A percentile compares a stretch with the other conserved stretches of the same genome.
Evolutionary conservation across 2,329 filamentous ascomycete genomes (phyloP).

Genomic region (Xylaria sp.): DNA sequence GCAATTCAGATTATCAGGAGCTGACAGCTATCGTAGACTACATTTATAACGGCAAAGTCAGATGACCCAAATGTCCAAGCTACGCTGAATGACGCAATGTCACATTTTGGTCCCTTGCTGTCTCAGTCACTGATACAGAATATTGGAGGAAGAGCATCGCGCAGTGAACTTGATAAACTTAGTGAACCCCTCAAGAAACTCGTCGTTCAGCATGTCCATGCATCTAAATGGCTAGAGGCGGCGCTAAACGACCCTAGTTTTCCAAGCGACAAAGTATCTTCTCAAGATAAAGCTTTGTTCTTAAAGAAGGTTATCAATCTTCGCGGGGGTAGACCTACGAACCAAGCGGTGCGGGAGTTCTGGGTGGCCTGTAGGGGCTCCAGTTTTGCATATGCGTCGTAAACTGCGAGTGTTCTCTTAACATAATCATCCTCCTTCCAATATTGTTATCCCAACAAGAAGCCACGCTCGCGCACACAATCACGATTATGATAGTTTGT

Average conservation of each 20-base stretch:
- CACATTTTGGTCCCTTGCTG: constrained; percentile 70
- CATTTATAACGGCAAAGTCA: constrained; percentile 61
- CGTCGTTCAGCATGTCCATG: constrained; percentile 63
- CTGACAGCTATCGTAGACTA: constrained; percentile 54
- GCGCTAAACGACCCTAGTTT: constrained; percentile 67
- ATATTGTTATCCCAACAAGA: not conserved
- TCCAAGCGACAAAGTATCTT: constrained; percentile 67
- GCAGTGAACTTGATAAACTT: constrained; percentile 77
- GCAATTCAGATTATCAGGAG: constrained; percentile 6
- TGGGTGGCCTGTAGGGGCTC: constrained; percentile 74
- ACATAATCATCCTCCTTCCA: not conserved
- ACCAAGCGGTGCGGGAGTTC: constrained; percentile 75
- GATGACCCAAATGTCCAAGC: constrained; percentile 56
- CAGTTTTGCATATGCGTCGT: constrained; percentile 70
- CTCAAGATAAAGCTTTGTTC: constrained; percentile 70
- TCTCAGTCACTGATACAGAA: constrained; percentile 70
- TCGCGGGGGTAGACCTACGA: constrained; percentile 71
- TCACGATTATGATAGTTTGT: not conserved
- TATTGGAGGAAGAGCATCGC: constrained; percentile 73
- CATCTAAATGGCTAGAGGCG: constrained; percentile 70
- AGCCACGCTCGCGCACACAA: not conserved
- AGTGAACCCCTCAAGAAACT: constrained; percentile 77
- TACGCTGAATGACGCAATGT: constrained; percentile 61
- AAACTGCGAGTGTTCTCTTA: not conserved
- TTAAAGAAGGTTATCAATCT: constrained; percentile 73